Evolutionary conservation across 2,329 filamentous ascomycete species (phyloP).

Genomic region (Arachnopeziza araneosa): DNA sequence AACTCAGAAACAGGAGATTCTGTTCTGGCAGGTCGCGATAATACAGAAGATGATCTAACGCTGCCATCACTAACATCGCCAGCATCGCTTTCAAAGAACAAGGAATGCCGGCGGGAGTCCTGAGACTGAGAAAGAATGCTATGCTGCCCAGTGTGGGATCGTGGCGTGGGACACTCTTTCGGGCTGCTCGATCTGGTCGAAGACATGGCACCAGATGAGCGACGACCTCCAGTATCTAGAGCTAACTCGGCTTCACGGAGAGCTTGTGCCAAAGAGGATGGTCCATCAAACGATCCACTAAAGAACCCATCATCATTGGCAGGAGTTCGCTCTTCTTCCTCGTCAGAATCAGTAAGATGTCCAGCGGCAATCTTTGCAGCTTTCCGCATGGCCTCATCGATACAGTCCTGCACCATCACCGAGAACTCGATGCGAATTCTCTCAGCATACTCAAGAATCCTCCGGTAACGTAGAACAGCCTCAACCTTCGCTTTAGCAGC

Average conservation of each 20-base stretch:
- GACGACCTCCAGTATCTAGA: conserved; percentile 32
- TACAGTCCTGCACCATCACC: conserved; percentile 89
- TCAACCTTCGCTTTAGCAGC: conserved; percentile 86
- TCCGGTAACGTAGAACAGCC: conserved; percentile 82
- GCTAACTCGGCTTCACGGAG: conserved; percentile 34
- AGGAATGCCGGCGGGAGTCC: conserved; percentile 67
- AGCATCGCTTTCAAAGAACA: conserved; percentile 77
- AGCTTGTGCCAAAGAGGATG: conserved; percentile 52
- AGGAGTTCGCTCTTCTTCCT: conserved; percentile 37
- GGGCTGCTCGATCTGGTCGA: conserved; percentile 84
- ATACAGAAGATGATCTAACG: conserved; percentile 69
- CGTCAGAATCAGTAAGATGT: conserved; percentile 68
- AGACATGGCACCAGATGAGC: conserved; percentile 54
- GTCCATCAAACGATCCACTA: conserved; percentile 50
- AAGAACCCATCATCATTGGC: conserved; percentile 47
- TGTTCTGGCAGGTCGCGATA: conserved; percentile 66
- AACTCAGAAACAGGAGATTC: conserved; percentile 91
- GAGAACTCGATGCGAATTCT: conserved; percentile 92
- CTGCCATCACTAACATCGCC: conserved; percentile 78
- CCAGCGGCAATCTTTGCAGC: conserved; percentile 83
- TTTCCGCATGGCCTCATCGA: conserved; percentile 85
- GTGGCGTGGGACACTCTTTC: conserved; percentile 82
- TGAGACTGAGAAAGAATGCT: conserved; percentile 53
- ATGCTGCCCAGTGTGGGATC: conserved; percentile 65
- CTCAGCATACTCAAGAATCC: conserved; percentile 93